Conservation (phyloP, 306 rosid species). For the Purshia tridentata region DNA sequence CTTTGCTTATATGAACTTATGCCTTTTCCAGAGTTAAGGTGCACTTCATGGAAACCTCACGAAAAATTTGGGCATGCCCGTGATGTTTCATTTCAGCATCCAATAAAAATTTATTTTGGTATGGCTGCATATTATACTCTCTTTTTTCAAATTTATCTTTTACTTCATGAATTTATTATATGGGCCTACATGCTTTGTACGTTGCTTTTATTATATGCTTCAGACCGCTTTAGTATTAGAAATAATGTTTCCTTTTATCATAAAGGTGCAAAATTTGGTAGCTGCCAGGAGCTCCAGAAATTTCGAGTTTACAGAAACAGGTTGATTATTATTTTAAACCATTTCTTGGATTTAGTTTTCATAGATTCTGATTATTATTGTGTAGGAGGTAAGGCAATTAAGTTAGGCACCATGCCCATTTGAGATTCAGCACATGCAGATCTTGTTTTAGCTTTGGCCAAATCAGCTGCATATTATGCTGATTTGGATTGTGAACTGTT, state of each 20-base stretch:
- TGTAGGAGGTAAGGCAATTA: neutral
- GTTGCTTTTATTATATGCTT: neutral
- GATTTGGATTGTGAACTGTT: neutral
- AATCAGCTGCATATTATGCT: neutral
- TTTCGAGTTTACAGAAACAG: slow-evolving; percentile 69
- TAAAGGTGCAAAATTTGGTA: slow-evolving; percentile 82
- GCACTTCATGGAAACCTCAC: slow-evolving; percentile 66
- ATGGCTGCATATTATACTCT: slow-evolving; percentile 25
- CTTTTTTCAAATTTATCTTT: slow-evolving; percentile 19
- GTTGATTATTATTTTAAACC: slow-evolving; percentile 32
- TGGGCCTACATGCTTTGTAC: neutral
- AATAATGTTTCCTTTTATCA: slow-evolving; percentile 21
- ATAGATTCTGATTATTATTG: neutral
- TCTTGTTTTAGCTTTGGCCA: slow-evolving; percentile 1
- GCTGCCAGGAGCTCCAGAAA: slow-evolving; percentile 84
- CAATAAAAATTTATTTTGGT: slow-evolving; percentile 94
- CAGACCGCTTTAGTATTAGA: neutral
- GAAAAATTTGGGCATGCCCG: slow-evolving; percentile 76
- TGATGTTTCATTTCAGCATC: slow-evolving; percentile 83
- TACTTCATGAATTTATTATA: slow-evolving; percentile 18
- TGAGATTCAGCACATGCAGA: neutral
- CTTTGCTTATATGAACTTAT: slow-evolving; percentile 19
- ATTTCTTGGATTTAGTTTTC: slow-evolving; percentile 5
- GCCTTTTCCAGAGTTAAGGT: slow-evolving; percentile 58
- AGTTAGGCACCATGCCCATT: neutral